Percentiles rank a stretch among this genome's conserved stretches.
Evolutionary conservation across 805 yeast genomes (phyloP).

Genomic region (Lipomyces oligophaga): DNA sequence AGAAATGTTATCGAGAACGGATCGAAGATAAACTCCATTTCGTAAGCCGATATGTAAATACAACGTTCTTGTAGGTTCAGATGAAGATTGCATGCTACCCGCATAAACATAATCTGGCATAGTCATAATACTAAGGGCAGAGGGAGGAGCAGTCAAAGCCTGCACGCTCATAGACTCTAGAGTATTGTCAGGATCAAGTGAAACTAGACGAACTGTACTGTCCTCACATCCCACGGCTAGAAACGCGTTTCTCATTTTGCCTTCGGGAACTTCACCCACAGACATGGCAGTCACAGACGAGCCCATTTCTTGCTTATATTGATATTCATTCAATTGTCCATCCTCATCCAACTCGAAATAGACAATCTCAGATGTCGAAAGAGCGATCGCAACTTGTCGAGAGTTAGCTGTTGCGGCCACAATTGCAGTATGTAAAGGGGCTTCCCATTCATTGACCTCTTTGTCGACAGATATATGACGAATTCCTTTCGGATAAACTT

Average conservation of each 20-base stretch:
- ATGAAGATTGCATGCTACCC: constrained; percentile 8
- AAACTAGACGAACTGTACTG: constrained; percentile 62
- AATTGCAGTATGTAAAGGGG: constrained; percentile 72
- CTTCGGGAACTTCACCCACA: constrained; percentile 48
- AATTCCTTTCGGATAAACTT: constrained; percentile 68
- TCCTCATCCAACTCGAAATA: constrained; percentile 75
- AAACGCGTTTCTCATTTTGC: constrained; percentile 49
- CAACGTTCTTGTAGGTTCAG: too few species aligned
- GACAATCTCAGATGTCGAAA: constrained; percentile 69
- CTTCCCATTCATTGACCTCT: constrained; percentile 64
- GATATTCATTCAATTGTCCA: constrained; percentile 61
- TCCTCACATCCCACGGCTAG: constrained; percentile 73
- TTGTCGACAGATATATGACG: constrained; percentile 47
- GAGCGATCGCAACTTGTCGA: constrained; percentile 63
- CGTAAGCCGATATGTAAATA: constrained; percentile 72
- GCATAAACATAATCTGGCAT: constrained; percentile 32
- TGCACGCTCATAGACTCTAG: constrained; percentile 63
- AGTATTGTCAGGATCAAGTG: constrained; percentile 56
- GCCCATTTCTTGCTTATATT: constrained; percentile 53
- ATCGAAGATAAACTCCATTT: constrained; percentile 75
- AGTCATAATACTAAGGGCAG: constrained; percentile 39
- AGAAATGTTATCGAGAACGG: constrained; percentile 52
- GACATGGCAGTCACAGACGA: constrained; percentile 47
- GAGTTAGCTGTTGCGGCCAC: constrained; percentile 57
- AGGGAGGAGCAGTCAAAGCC: constrained; percentile 54